These are phyloP conservation scores for Xerocomus amazonicus DNA, from an alignment of 1,284 basidiomycete species.

Conservation along the genomic window DNA sequence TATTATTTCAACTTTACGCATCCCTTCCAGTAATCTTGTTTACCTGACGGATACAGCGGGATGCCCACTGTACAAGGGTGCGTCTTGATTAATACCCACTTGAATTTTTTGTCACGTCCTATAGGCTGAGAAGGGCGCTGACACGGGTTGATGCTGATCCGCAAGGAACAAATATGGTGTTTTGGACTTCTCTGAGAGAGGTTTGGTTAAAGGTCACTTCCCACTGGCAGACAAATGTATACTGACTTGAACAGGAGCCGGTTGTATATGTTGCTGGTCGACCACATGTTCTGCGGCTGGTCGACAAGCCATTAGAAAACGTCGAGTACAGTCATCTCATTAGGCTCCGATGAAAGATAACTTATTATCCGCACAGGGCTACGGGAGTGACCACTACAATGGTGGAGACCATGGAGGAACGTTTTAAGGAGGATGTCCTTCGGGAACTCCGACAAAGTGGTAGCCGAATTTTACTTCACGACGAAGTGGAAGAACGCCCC, in stretches of 20 bases:
- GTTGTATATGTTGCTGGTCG: conserved; percentile 89
- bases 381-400: conserved; percentile 92
- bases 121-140: conserved; percentile 79
- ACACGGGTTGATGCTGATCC: conserved; percentile 78
- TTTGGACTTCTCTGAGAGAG: conserved; percentile 92
- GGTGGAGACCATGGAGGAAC: conserved; percentile 91
- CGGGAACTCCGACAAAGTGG: conserved; percentile 71
- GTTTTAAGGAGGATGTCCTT: conserved; percentile 88
- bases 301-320: conserved; percentile 87
- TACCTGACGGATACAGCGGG: conserved; percentile 47
- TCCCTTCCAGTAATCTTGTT: conserved; percentile 4
- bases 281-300: conserved; percentile 90
- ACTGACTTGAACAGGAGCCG: conserved; percentile 64
- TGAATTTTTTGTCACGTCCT: background rate
- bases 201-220: conserved; percentile 35
- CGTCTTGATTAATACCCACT: conserved; percentile 14
- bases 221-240: background rate
- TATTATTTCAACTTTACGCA: conserved; percentile 29
- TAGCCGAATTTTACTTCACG: conserved; percentile 88
- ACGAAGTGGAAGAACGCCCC: conserved; percentile 92
- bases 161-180: conserved; percentile 66
- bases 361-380: conserved; percentile 49
- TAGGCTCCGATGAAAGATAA: background rate
- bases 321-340: conserved; percentile 67
- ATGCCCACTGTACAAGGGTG: conserved; percentile 89